These are phyloP conservation scores for Lactifluus piperatus DNA, from an alignment of 768 basidiomycete species.

Conservation along the genomic window DNA sequence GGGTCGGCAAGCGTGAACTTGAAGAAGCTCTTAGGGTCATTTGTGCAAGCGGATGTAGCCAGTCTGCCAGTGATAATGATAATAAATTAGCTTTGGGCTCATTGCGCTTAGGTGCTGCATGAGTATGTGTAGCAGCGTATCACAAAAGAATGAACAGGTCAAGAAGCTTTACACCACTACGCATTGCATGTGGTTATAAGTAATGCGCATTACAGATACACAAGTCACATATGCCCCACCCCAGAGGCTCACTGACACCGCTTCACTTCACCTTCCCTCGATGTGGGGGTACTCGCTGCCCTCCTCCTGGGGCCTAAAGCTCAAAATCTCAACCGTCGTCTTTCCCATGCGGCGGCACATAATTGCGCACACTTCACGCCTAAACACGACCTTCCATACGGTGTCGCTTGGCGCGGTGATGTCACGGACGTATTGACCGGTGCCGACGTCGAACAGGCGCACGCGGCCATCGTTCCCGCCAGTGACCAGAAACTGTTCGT, in stretches of 20 bases:
- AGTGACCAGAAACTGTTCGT: slow-evolving; percentile 71
- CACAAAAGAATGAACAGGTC: background rate
- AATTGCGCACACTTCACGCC: slow-evolving; percentile 64
- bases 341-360: slow-evolving; percentile 74
- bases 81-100: no score
- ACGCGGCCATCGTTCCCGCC: slow-evolving; percentile 84
- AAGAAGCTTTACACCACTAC: background rate
- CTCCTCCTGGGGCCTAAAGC: slow-evolving; percentile 43
- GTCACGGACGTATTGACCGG: slow-evolving; percentile 66
- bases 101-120: no score
- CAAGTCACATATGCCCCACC: background rate
- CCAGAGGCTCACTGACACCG: no score
- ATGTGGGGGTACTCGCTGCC: background rate
- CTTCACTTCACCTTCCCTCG: background rate
- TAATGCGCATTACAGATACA: background rate
- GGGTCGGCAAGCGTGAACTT: no score
- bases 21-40: no score
- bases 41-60: no score
- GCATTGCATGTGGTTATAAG: background rate
- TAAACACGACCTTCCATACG: slow-evolving; percentile 81
- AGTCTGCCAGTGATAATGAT: no score
- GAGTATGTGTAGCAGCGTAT: no score
- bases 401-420: slow-evolving; percentile 68
- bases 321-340: slow-evolving; percentile 86
- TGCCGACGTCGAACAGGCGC: slow-evolving; percentile 57